Base-by-base conservation (phyloP, 768 basidiomycete species). In the Boletus subcaerulescens region DNA sequence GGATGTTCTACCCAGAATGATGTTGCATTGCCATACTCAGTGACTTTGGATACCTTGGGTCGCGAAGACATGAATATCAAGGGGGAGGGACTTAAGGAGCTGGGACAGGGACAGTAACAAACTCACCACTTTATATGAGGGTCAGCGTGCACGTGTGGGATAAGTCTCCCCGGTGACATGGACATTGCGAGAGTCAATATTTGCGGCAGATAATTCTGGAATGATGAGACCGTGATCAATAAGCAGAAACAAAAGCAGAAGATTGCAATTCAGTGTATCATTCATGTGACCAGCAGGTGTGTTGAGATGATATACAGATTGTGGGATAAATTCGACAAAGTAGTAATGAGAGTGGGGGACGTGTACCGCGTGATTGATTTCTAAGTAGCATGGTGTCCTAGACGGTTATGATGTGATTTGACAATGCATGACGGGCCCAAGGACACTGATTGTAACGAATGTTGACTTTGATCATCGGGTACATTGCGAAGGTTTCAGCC, bases 1-100 rank as follows among this genome's bases (percentile, higher is more conserved):
- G 85, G 83, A 63, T 85, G 87, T 66, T 87, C 86, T 26, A 84
- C 80, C 86, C 85, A 87, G 67, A 84, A 87, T 13, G 74, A 76
- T 4, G 72, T 67, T 24, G 74, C 70, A 61, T 77, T 79, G 32
- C 85, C 86, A 59, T 82, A 85, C 66, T 84, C 77, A 4, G 71
- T 74, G 15, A 81, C 70, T 33, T 64, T 54, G 12, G 72, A 59
- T 46, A 85, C 77, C 36, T 54, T 72, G 17, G 82, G 80, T 49
- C 77, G 77, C 47, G 73, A 63, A 46, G 73, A 65, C 78, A 82
- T 81, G 49, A 42, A 43, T 32, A 29, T 35, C 13, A 35, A 29
- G 38, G 40, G n/a, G 7, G 14, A 39, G 12, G 26, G 38, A 40
- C 36, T 8, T 32, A 24, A 35, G 43, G 47, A n/a, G 15, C 41